Evolutionary conservation across 2,329 filamentous ascomycete genomes (phyloP), one percentile per base, ranked within the genome.

Genomic region (Penicillium sp.): DNA sequence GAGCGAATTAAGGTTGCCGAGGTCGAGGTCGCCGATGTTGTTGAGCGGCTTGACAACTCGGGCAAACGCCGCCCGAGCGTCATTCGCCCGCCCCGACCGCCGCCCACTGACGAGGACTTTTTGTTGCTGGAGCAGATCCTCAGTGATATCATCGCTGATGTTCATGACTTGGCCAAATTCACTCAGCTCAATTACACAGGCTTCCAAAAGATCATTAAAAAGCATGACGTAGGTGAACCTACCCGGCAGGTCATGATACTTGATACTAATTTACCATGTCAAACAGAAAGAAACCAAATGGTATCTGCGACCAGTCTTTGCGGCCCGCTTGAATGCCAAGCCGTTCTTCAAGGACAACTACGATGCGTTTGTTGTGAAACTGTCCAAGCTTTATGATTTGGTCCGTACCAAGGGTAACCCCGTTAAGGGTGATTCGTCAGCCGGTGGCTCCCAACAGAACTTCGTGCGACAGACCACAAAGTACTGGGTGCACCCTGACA

Each of bases 131-230:
- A 99, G 79, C 90, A 96, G 73, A 92, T 96, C 69, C 79, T 99
- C 70, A 96, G 92, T 77, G 95, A 99, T 74, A 93, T 99, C 71
- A 99, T 99, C 73, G 95, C 95, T 66, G 93, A 99, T 71, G 95
- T 99, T 22, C 93, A 99, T 76, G 95, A 99, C 70, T 83, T 99
- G 58, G 93, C 95, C 75, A 98, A 98, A 78, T 99, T 96, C 74
- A 96, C 96, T 7, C 93, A 97, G 79, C 80, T 99, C 72, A 99
- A 99, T 78, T 99, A 99, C 73, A 98, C 93, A 0, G 95, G 95
- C 5, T 99, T 99, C 74, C 96, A 97, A 81, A 99, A 99, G 82
- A 99, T 99, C 63, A 96, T 99, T 77, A 99, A 99, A 83, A 99
- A 99, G 82, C 95, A 99, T 76, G 95, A 97, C 79, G 90, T 93